Conservation (phyloP, 2,329 filamentous ascomycete species). For the Colletotrichum zoysiae region DNA sequence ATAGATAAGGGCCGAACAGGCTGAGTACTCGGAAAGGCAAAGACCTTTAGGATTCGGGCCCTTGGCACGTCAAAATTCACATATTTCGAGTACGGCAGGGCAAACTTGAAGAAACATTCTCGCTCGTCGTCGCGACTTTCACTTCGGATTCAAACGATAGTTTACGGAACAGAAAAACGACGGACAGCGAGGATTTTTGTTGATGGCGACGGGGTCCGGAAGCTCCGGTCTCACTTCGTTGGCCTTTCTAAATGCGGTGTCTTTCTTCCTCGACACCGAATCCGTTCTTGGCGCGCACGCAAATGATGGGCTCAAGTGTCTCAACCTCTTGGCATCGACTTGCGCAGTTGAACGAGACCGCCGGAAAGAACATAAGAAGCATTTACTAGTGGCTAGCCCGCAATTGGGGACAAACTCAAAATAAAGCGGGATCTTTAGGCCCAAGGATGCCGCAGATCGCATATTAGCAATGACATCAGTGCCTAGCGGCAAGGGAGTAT, state of each 20-base stretch:
- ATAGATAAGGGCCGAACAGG: too few relatives aligned
- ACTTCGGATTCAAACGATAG: not conserved
- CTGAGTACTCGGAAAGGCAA: not conserved
- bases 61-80: not conserved
- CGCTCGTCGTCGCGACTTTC: not conserved
- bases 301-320: too few relatives aligned
- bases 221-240: not conserved
- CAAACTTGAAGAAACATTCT: too few relatives aligned
- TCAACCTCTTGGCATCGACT: not conserved
- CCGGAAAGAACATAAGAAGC: not conserved
- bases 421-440: not conserved
- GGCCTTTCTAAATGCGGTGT: not conserved
- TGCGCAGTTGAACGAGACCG: not conserved
- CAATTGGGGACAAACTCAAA: not conserved
- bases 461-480: not conserved
- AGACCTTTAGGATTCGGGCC: not conserved
- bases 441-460: not conserved
- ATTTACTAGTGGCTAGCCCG: not conserved
- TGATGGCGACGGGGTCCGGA: not conserved
- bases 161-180: not conserved
- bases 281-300: not conserved
- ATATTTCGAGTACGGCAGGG: not conserved
- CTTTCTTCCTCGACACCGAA: not conserved
- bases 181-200: too few relatives aligned
- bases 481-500: not conserved